phyloP scores from a whole-genome alignment of 495 filamentous ascomycete genomes.

The Aspergillus affinis region DNA sequence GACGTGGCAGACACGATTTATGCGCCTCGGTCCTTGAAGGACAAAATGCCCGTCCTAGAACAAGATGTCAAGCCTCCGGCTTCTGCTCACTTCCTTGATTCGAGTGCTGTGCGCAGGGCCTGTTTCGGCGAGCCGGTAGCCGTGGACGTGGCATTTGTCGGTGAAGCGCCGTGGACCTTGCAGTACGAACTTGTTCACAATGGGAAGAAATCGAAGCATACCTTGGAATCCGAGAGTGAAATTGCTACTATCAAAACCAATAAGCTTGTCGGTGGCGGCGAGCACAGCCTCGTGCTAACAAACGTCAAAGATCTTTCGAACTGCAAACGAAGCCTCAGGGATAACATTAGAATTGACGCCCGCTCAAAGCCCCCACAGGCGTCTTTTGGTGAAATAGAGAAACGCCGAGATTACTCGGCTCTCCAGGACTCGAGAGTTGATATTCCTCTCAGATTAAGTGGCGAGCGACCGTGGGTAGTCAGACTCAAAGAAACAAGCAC shows the following conservation, averaged over 20 bases:
- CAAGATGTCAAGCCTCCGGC: constrained; percentile 93
- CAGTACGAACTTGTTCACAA: constrained; percentile 94
- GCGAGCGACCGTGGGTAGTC: constrained; percentile 78
- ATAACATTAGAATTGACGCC: constrained; percentile 79
- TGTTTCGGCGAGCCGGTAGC: constrained; percentile 81
- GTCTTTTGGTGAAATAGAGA: constrained; percentile 78
- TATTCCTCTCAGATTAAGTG: constrained; percentile 79
- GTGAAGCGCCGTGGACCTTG: constrained; percentile 82
- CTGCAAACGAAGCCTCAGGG: constrained; percentile 80
- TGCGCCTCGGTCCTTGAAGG: constrained; percentile 46
- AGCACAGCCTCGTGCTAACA: constrained; percentile 79
- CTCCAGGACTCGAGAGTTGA: constrained; percentile 72
- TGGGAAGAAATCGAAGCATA: constrained; percentile 72
- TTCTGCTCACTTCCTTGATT: constrained; percentile 66
- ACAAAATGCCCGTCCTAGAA: constrained; percentile 62
- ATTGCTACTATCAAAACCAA: constrained; percentile 71
- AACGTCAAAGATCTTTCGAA: constrained; percentile 81
- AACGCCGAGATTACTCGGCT: constrained; percentile 66
- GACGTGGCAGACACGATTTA: constrained; percentile 82
- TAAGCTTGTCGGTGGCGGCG: constrained; percentile 72
- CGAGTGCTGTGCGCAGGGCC: constrained; percentile 52
- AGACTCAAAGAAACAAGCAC: constrained; percentile 61
- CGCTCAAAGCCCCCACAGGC: constrained; percentile 82
- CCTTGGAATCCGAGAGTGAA: constrained; percentile 57
- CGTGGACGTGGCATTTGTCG: constrained; percentile 69